phyloP scores from a whole-genome alignment of 2,329 filamentous ascomycete genomes.

The Didymella sp. region DNA sequence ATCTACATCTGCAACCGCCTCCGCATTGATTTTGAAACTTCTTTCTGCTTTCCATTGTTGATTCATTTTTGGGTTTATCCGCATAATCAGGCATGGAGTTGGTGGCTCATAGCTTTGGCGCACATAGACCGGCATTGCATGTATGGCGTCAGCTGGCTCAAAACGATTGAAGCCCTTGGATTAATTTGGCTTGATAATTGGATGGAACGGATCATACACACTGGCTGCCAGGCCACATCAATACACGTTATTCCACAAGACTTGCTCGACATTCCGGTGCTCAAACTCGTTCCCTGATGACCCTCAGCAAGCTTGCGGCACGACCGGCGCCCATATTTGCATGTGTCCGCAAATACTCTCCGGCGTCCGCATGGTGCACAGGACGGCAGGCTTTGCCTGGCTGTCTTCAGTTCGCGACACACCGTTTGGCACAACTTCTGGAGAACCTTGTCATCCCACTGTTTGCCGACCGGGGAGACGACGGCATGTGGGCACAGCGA shows the following conservation, averaged over 20 bases:
- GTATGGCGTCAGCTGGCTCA: slow-evolving; percentile 4
- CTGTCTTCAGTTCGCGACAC: background rate
- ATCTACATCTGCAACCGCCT: slow-evolving; percentile 8
- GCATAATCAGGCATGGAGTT: slow-evolving; percentile 16
- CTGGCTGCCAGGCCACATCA: slow-evolving; percentile 7
- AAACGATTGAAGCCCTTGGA: background rate
- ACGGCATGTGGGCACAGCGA: slow-evolving; percentile 18
- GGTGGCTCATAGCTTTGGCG: slow-evolving; percentile 14
- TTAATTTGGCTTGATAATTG: background rate
- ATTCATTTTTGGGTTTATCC: background rate
- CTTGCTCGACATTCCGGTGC: background rate
- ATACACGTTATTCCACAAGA: background rate
- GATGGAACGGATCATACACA: background rate
- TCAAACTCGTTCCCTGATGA: background rate
- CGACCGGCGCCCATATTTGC: background rate
- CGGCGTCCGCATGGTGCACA: background rate
- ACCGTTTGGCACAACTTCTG: background rate
- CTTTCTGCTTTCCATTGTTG: background rate
- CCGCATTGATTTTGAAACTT: background rate
- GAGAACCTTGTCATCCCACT: slow-evolving; percentile 15
- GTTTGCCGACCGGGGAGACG: slow-evolving; percentile 16
- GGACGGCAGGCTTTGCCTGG: background rate
- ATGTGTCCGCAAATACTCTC: background rate
- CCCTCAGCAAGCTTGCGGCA: background rate
- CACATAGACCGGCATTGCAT: slow-evolving; percentile 11